phyloP scores from a whole-genome alignment of 495 filamentous ascomycete genomes.

The Hypomontagnella monticulosa region DNA sequence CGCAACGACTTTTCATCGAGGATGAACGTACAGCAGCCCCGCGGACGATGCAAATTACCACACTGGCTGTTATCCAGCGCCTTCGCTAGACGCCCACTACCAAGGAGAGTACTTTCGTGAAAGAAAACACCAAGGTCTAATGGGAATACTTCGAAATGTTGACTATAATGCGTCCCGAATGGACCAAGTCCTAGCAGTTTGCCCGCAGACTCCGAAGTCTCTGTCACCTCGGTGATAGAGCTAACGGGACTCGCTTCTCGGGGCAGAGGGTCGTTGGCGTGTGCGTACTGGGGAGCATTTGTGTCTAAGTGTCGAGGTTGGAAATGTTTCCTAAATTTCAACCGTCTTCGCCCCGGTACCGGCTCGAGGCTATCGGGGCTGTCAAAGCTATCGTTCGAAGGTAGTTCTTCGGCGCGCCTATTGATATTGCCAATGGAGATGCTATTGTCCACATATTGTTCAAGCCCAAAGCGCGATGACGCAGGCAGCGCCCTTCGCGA shows the following conservation, averaged over 20 bases:
- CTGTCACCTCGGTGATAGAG: slow-evolving; percentile 16
- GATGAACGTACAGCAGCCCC: slow-evolving; percentile 47
- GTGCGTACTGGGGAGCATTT: slow-evolving; percentile 57
- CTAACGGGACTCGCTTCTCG: slow-evolving; percentile 30
- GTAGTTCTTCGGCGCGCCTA: slow-evolving; percentile 19
- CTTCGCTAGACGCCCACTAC: slow-evolving; percentile 70
- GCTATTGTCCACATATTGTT: slow-evolving; percentile 39
- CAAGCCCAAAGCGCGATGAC: slow-evolving; percentile 35
- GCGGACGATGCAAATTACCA: slow-evolving; percentile 41
- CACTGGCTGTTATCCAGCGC: slow-evolving; percentile 53
- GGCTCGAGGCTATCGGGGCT: slow-evolving; percentile 40
- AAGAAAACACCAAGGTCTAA: slow-evolving; percentile 76
- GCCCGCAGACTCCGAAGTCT: slow-evolving; percentile 44
- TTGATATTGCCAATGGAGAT: slow-evolving; percentile 28
- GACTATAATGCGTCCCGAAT: slow-evolving; percentile 72
- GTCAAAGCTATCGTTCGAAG: slow-evolving; percentile 41
- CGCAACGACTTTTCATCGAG: slow-evolving; percentile 61
- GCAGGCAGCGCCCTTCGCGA: slow-evolving; percentile 43
- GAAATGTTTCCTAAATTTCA: slow-evolving; percentile 57
- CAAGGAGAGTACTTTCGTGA: slow-evolving; percentile 78
- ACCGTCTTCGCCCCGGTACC: slow-evolving; percentile 38
- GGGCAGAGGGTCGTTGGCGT: slow-evolving; percentile 60
- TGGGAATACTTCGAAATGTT: slow-evolving; percentile 78
- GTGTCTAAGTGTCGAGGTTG: slow-evolving; percentile 63
- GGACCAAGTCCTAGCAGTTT: slow-evolving; percentile 66